These are phyloP conservation scores for Mycotypha africana DNA, from an alignment of 371 early-diverging fungal species.

Conservation along the genomic window DNA sequence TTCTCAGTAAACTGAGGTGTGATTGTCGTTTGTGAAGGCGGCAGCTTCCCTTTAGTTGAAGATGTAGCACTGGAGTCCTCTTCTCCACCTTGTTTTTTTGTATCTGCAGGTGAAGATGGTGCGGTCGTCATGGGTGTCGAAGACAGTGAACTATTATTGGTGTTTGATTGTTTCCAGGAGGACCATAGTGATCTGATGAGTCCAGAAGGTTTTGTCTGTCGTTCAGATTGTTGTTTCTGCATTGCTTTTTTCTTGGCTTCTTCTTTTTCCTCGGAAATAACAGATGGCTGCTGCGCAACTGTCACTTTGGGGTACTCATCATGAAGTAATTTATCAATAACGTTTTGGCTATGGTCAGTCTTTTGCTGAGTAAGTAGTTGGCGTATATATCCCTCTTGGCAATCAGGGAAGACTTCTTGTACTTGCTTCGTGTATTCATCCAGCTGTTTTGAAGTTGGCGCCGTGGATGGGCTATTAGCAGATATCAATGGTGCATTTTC, in stretches of 20 bases:
- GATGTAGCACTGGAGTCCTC: background rate
- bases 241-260: conserved; percentile 1
- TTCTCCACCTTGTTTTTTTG: conserved; percentile 3
- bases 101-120: background rate
- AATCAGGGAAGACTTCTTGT: conserved; percentile 65
- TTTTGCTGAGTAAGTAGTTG: conserved; percentile 48
- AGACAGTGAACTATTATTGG: too few species aligned
- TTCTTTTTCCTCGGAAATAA: conserved; percentile 8
- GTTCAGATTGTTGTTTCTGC: background rate
- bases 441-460: conserved; percentile 19
- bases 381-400: conserved; percentile 57
- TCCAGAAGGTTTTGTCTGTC: conserved; percentile 3
- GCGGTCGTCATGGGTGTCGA: conserved; percentile 2
- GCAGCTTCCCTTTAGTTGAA: conserved; percentile 25
- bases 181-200: conserved; percentile 17
- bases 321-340: conserved; percentile 57
- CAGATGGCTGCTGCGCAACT: background rate
- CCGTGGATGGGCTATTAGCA: too few species aligned
- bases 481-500: background rate
- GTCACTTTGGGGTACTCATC: conserved; percentile 48
- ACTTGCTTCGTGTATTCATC: conserved; percentile 42
- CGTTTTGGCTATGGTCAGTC: conserved; percentile 51
- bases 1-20: conserved; percentile 47
- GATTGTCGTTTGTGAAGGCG: conserved; percentile 32
- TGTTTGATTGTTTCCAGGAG: conserved; percentile 5